A percentile compares a stretch with the other conserved stretches of the same genome.
Evolutionary conservation across 495 filamentous ascomycete genomes (phyloP).

Genomic region (Lasiosphaeria miniovina): DNA sequence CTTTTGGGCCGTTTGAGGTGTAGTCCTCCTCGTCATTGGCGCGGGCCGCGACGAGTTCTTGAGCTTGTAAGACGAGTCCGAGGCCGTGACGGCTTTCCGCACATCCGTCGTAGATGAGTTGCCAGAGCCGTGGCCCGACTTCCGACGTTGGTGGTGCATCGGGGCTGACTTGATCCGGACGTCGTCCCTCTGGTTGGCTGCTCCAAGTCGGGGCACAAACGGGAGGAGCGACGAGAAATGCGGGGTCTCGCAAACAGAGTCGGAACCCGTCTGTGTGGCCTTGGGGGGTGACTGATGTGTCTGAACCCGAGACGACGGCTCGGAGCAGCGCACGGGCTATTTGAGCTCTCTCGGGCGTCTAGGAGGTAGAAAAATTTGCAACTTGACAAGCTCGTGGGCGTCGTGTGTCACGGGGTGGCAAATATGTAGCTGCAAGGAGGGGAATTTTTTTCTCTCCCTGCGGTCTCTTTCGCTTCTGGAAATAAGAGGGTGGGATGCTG

Average conservation of each 20-base stretch:
- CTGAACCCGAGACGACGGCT: conserved; percentile 2
- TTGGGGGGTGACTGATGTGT: background rate
- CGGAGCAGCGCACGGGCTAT: conserved; percentile 8
- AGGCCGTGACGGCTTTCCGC: conserved; percentile 37
- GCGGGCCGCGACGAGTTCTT: conserved; percentile 39
- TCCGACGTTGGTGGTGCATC: conserved; percentile 51
- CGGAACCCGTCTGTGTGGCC: background rate
- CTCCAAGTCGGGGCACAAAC: background rate
- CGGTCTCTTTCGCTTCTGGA: conserved; percentile 6
- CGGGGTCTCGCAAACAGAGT: conserved; percentile 11
- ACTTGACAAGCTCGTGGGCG: conserved; percentile 10
- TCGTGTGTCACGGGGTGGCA: conserved; percentile 27
- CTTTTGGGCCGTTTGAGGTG: conserved; percentile 37
- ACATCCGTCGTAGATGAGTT: conserved; percentile 50
- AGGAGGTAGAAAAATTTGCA: conserved; percentile 12
- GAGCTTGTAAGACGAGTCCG: conserved; percentile 29
- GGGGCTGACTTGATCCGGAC: conserved; percentile 27
- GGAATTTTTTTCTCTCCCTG: conserved; percentile 24
- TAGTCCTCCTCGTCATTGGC: conserved; percentile 36
- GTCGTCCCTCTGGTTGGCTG: conserved; percentile 17
- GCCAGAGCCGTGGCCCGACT: conserved; percentile 46
- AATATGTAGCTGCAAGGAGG: conserved; percentile 31
- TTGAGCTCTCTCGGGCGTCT: background rate
- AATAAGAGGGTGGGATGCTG: conserved; percentile 8
- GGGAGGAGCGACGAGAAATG: conserved; percentile 9